Evolutionary conservation across 2,329 filamentous ascomycete species (phyloP).

Genomic region (Cyanodermella asteris): DNA sequence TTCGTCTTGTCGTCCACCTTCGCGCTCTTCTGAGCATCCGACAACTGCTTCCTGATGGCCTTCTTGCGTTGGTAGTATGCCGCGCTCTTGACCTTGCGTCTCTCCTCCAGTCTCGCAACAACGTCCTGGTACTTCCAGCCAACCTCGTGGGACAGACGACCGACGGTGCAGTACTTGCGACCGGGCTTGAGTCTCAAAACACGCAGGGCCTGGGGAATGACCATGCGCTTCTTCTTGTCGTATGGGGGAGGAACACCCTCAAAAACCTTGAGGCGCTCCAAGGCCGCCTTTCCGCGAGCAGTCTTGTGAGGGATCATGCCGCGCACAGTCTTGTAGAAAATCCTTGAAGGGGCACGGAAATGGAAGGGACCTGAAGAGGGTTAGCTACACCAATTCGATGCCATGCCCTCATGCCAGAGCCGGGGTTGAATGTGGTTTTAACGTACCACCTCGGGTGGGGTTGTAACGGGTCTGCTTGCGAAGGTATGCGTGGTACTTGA

Average conservation of each 20-base stretch:
- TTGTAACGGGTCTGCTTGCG: constrained; percentile 99
- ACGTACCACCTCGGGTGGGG: constrained; percentile 89
- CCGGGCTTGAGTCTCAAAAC: constrained; percentile 94
- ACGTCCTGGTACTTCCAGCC: constrained; percentile 99
- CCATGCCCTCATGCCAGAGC: constrained; percentile 1
- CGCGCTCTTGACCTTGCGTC: constrained; percentile 96
- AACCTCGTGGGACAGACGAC: constrained; percentile 93
- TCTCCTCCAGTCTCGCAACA: constrained; percentile 94
- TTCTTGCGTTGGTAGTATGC: constrained; percentile 99
- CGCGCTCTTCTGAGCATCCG: constrained; percentile 82
- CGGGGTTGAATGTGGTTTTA: constrained; percentile 8
- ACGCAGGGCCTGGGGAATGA: constrained; percentile 93
- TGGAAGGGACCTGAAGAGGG: constrained; percentile 69
- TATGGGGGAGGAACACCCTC: constrained; percentile 98
- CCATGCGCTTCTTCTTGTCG: constrained; percentile 99
- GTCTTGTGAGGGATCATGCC: constrained; percentile 99
- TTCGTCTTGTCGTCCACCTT: constrained; percentile 69
- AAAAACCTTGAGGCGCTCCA: constrained; percentile 99
- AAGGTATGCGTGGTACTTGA: constrained; percentile 99
- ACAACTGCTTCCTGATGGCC: constrained; percentile 72
- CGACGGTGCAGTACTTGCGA: constrained; percentile 99
- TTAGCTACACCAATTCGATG: constrained; percentile 14
- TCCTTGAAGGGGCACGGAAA: constrained; percentile 96
- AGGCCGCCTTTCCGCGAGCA: constrained; percentile 79
- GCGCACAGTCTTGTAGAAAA: constrained; percentile 99